Conservation (phyloP, 2,329 filamentous ascomycete genomes). For the Venturia aucupariae region DNA sequence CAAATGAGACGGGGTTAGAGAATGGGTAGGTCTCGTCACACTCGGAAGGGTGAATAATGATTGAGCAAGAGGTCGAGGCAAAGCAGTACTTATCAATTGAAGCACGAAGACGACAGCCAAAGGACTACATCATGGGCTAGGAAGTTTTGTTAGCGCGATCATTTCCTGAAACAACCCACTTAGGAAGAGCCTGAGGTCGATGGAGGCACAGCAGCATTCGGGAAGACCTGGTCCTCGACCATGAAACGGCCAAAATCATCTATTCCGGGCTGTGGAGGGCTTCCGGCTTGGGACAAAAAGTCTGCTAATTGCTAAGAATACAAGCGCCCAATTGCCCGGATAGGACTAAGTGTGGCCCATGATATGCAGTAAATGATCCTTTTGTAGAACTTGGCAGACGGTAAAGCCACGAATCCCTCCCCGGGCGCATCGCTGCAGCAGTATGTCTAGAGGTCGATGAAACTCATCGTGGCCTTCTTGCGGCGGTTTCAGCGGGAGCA, state of each 20-base stretch:
- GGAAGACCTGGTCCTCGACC: not conserved
- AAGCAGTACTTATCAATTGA: conserved; percentile 12
- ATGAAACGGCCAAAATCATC: not conserved
- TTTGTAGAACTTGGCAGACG: not conserved
- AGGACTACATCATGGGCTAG: not conserved
- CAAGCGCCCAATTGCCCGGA: not conserved
- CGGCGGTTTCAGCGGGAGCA: conserved; percentile 1
- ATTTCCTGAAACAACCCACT: conserved; percentile 9
- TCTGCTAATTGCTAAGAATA: conserved; percentile 1
- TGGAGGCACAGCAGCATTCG: not conserved
- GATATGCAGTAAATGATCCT: not conserved
- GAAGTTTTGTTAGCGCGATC: not conserved
- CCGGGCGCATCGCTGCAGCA: conserved; percentile 10
- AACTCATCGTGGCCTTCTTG: not conserved
- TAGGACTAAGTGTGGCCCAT: not conserved
- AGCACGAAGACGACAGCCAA: conserved; percentile 8
- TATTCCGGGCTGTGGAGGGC: not conserved
- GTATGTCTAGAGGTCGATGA: not conserved
- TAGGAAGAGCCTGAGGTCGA: not conserved
- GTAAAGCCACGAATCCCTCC: not conserved
- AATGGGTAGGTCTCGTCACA: conserved; percentile 31
- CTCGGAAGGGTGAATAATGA: conserved; percentile 22
- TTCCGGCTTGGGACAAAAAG: conserved; percentile 1
- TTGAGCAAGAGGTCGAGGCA: conserved; percentile 13
- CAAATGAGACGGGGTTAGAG: conserved; percentile 24